phyloP scores from a whole-genome alignment of 164 flowering plant species.

The Macadamia tetraphylla region DNA sequence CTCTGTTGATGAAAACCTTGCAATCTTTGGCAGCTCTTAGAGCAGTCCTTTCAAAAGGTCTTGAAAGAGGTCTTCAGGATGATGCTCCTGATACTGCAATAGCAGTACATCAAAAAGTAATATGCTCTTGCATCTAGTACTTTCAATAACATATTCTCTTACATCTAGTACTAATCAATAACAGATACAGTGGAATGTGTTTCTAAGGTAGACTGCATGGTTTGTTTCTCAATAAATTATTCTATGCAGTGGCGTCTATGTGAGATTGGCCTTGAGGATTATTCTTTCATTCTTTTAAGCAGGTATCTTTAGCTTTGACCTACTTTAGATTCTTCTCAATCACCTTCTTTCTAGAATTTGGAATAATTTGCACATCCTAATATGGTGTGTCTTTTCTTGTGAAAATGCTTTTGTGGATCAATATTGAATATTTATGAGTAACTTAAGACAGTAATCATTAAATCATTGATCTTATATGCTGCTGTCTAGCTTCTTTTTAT shows the following conservation, averaged over 20 bases:
- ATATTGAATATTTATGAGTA: no score
- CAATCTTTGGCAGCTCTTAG: constrained; percentile 56
- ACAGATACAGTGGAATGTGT: background rate
- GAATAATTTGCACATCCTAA: no score
- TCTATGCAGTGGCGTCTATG: constrained; percentile 87
- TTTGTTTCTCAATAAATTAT: constrained; percentile 5
- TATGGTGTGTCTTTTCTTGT: no score
- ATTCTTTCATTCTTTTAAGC: constrained; percentile 87
- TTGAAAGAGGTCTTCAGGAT: constrained; percentile 91
- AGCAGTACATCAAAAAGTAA: constrained; percentile 95
- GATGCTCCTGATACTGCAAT: constrained; percentile 96
- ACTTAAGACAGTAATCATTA: no score
- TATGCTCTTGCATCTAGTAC: background rate
- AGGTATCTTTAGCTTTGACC: constrained; percentile 37
- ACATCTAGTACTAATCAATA: background rate
- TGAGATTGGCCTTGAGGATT: constrained; percentile 97
- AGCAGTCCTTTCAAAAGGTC: constrained; percentile 61
- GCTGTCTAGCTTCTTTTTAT: no score
- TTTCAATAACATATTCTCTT: background rate
- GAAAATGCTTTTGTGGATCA: no score
- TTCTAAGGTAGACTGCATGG: background rate
- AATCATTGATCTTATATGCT: no score
- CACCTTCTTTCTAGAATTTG: background rate
- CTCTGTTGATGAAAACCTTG: constrained; percentile 46
- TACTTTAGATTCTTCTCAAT: background rate